Evolutionary conservation across 495 filamentous ascomycete species (phyloP).

Genomic region (Penicillium canescens): DNA sequence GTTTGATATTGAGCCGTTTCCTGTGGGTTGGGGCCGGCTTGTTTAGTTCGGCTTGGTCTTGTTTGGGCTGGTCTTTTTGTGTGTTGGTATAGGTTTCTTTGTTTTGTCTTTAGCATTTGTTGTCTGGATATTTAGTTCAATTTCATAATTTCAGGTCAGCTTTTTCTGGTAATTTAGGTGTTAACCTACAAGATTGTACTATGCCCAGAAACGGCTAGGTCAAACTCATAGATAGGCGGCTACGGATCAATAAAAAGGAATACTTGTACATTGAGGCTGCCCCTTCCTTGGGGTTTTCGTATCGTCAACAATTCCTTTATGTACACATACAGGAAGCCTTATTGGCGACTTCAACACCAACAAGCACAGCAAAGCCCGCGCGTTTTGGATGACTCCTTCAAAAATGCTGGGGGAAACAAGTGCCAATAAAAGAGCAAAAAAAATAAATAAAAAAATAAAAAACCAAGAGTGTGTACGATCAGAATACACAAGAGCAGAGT

Average conservation of each 20-base stretch:
- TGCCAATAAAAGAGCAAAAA: constrained; percentile 1
- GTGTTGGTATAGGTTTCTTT: too few species aligned
- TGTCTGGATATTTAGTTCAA: too few species aligned
- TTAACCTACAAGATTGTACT: too few species aligned
- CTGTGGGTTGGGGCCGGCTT: background rate
- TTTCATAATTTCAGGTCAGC: too few species aligned
- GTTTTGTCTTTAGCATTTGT: too few species aligned
- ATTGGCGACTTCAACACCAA: background rate
- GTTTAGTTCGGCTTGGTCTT: background rate
- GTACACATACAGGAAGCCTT: constrained; percentile 17
- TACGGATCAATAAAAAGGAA: background rate
- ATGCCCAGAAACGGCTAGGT: too few species aligned
- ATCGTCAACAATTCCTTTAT: constrained; percentile 10
- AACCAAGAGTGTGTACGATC: background rate
- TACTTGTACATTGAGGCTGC: constrained; percentile 7
- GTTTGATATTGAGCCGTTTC: constrained; percentile 6
- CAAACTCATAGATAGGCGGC: too few species aligned
- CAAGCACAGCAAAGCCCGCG: constrained; percentile 1
- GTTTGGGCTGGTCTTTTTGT: background rate
- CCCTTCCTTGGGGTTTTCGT: background rate
- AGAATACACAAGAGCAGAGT: constrained; percentile 4
- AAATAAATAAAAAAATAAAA: constrained; percentile 4
- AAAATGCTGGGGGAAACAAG: constrained; percentile 10
- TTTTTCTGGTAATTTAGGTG: too few species aligned
- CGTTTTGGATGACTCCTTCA: constrained; percentile 10